Percentiles rank a stretch among this genome's conserved stretches.
Conservation (phyloP, 371 early-diverging fungal genomes). For the Mucor sp. region DNA sequence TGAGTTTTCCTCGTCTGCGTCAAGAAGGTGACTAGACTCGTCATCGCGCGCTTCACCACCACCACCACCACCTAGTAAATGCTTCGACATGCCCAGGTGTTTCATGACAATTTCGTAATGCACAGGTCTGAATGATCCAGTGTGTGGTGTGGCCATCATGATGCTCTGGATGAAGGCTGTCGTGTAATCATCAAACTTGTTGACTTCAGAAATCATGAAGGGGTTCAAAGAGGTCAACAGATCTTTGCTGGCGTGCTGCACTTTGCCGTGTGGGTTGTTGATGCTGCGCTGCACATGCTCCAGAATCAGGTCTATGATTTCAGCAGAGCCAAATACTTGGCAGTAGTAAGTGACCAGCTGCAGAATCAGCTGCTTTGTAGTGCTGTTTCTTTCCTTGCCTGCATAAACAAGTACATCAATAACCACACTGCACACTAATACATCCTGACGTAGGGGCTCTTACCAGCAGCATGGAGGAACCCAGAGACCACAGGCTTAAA, state of each 20-base stretch:
- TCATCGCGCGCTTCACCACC: not conserved
- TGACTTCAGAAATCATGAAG: constrained; percentile 27
- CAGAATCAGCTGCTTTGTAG: constrained; percentile 24
- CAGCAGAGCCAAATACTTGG: constrained; percentile 28
- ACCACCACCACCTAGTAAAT: constrained; percentile 21
- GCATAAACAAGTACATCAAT: not conserved
- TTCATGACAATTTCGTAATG: constrained; percentile 50
- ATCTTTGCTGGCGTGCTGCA: constrained; percentile 27
- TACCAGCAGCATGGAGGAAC: constrained; percentile 22
- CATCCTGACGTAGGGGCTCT: no score
- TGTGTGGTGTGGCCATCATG: constrained; percentile 49
- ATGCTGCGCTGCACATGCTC: constrained; percentile 28
- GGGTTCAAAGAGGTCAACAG: constrained; percentile 29
- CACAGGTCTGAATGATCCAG: constrained; percentile 48
- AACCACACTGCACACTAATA: no score
- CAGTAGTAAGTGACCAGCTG: constrained; percentile 23
- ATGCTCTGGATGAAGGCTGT: constrained; percentile 15
- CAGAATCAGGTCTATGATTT: constrained; percentile 21
- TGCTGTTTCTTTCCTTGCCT: constrained; percentile 32
- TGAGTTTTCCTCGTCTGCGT: not conserved
- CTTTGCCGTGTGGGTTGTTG: constrained; percentile 17
- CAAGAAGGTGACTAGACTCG: not conserved
- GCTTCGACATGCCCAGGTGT: constrained; percentile 36
- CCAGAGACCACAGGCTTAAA: constrained; percentile 12
- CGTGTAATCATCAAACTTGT: constrained; percentile 3